Conservation (phyloP, 1,284 basidiomycete species). For the Exobasidium cylindrosporum region DNA sequence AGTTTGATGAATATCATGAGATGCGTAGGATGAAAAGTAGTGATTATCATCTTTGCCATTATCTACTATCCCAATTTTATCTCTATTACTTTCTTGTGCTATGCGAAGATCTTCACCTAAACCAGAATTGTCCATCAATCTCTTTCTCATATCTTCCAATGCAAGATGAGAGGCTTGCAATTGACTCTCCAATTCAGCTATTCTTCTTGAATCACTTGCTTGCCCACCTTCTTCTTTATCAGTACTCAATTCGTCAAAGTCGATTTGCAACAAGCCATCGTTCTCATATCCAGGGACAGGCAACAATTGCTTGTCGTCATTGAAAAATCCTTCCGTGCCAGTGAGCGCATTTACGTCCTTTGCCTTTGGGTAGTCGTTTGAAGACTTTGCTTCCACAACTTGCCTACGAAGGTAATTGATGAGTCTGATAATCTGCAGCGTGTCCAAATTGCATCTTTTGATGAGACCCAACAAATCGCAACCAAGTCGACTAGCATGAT, state of each 20-base stretch:
- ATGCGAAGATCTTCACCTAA: constrained; percentile 19
- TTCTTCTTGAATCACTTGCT: constrained; percentile 4
- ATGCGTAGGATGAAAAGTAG: constrained; percentile 91
- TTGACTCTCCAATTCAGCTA: constrained; percentile 31
- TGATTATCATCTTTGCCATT: constrained; percentile 70
- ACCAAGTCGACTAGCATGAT: constrained; percentile 30
- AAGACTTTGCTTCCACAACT: neutral
- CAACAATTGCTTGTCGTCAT: constrained; percentile 42
- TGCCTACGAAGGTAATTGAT: constrained; percentile 47
- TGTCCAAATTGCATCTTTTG: constrained; percentile 26
- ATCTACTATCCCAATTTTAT: constrained; percentile 57
- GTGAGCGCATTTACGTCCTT: constrained; percentile 21
- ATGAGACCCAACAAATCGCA: constrained; percentile 26
- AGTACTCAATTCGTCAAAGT: constrained; percentile 34
- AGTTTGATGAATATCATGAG: constrained; percentile 70
- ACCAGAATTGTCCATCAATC: constrained; percentile 26
- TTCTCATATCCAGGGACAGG: constrained; percentile 49
- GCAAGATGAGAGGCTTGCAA: constrained; percentile 28
- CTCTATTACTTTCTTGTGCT: constrained; percentile 8
- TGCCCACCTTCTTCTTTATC: neutral
- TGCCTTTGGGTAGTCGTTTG: constrained; percentile 13
- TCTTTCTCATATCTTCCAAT: constrained; percentile 37
- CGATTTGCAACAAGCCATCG: constrained; percentile 48
- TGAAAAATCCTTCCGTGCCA: constrained; percentile 24
- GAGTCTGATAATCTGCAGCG: constrained; percentile 47